Evolutionary conservation across 345 rosid genomes (phyloP).

Genomic region (Ceriops zippeliana): DNA sequence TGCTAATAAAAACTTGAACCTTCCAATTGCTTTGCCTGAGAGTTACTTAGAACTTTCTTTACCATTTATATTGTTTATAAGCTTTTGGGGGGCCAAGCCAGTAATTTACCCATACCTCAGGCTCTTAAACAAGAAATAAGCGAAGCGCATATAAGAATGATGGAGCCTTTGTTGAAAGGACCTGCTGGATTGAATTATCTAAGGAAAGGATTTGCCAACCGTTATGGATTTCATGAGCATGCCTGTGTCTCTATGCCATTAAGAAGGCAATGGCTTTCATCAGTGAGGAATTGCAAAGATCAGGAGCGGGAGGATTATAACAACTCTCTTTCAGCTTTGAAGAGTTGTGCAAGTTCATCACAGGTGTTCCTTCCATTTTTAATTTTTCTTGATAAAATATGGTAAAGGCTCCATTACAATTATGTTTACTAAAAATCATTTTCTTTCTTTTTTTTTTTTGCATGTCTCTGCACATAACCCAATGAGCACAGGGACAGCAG

Average conservation of each 20-base stretch:
- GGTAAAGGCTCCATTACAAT: too few relatives aligned
- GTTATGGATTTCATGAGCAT: constrained; percentile 50
- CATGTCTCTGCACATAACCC: background rate
- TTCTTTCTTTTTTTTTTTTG: too few relatives aligned
- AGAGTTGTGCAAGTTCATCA: constrained; percentile 42
- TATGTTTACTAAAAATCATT: too few relatives aligned
- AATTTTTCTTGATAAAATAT: too few relatives aligned
- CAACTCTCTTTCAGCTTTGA: constrained; percentile 43
- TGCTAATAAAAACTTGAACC: too few relatives aligned
- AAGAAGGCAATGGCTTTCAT: constrained; percentile 62
- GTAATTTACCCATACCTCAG: constrained; percentile 29
- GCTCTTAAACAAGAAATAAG: constrained; percentile 69
- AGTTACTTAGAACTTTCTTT: too few relatives aligned
- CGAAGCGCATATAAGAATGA: constrained; percentile 60
- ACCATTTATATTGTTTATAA: background rate
- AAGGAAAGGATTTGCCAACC: constrained; percentile 52
- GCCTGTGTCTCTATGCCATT: constrained; percentile 49
- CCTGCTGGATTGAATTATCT: constrained; percentile 81
- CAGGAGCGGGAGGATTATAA: constrained; percentile 78
- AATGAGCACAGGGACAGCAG: constrained; percentile 21
- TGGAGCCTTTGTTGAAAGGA: constrained; percentile 81
- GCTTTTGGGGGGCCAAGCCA: background rate
- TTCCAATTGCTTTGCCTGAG: too few relatives aligned
- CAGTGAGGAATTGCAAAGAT: constrained; percentile 44
- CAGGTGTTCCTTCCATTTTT: constrained; percentile 33